Conservation (phyloP, 2,329 filamentous ascomycete genomes). For the Malbranchea zuffiana region DNA sequence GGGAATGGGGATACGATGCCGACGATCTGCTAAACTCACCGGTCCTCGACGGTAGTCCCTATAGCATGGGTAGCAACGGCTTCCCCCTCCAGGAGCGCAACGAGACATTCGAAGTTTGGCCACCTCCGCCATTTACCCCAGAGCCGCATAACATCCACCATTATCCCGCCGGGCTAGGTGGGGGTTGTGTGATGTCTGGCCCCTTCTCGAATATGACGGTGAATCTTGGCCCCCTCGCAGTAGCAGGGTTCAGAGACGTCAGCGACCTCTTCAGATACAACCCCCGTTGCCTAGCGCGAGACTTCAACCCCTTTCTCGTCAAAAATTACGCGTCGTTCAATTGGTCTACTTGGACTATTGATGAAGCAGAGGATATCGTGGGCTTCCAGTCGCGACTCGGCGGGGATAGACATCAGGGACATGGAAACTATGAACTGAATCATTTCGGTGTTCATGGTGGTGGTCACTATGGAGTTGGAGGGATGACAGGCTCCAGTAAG, state of each 20-base stretch:
- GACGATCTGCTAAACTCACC: slow-evolving; percentile 16
- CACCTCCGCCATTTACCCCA: slow-evolving; percentile 10
- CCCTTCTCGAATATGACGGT: slow-evolving; percentile 29
- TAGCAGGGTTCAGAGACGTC: slow-evolving; percentile 3
- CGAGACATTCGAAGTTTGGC: slow-evolving; percentile 1
- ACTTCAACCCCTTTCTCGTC: slow-evolving; percentile 25
- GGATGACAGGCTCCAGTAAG: slow-evolving; percentile 12
- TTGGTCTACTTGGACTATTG: slow-evolving; percentile 13
- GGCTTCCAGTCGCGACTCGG: slow-evolving; percentile 12
- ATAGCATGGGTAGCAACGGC: slow-evolving; percentile 23
- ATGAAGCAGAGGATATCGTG: slow-evolving; percentile 12
- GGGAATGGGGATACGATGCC: slow-evolving; percentile 21
- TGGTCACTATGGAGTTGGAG: slow-evolving; percentile 14
- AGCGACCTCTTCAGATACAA: slow-evolving; percentile 21
- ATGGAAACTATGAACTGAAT: slow-evolving; percentile 8
- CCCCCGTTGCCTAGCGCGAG: slow-evolving; percentile 29
- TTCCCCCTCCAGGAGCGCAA: slow-evolving; percentile 7
- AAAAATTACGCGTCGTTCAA: slow-evolving; percentile 10
- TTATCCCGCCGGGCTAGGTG: slow-evolving; percentile 17
- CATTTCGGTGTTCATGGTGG: slow-evolving; percentile 14
- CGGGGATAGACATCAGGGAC: slow-evolving; percentile 8
- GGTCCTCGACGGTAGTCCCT: slow-evolving; percentile 22
- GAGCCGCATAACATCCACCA: slow-evolving; percentile 24
- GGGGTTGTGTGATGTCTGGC: slow-evolving; percentile 22
- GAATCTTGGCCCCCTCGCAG: slow-evolving; percentile 23